These are phyloP conservation scores for Colletotrichum caudatum DNA, from an alignment of 2,329 filamentous ascomycete genomes.

Conservation along the genomic window DNA sequence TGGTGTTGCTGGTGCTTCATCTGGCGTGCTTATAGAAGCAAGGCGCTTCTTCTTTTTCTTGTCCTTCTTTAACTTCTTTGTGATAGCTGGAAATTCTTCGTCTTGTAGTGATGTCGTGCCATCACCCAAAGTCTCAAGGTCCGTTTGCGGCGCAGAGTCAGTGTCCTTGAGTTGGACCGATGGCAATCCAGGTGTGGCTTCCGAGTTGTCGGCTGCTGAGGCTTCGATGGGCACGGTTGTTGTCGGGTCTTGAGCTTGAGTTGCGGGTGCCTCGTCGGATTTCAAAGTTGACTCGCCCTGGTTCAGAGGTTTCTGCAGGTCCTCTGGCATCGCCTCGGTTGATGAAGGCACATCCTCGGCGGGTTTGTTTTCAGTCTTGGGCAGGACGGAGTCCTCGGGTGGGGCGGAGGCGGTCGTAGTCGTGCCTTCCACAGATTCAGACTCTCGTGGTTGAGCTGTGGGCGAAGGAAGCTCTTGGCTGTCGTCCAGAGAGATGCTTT, in stretches of 20 bases:
- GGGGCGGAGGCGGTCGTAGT: neutral
- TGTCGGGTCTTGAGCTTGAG: neutral
- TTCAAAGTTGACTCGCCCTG: neutral
- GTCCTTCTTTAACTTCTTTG: conserved; percentile 51
- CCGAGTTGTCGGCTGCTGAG: neutral
- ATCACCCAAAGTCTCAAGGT: conserved; percentile 41
- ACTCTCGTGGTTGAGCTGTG: neutral
- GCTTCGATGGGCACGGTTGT: neutral
- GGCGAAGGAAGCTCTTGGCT: conserved; percentile 5
- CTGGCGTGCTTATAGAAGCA: conserved; percentile 4
- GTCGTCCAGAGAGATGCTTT: conserved; percentile 34
- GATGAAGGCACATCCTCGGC: neutral
- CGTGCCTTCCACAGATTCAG: conserved; percentile 3
- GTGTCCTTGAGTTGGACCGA: neutral
- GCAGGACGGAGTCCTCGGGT: neutral
- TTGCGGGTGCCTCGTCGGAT: neutral
- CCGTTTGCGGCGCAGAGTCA: neutral
- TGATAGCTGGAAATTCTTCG: conserved; percentile 41
- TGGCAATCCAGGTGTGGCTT: neutral
- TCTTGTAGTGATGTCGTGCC: conserved; percentile 32
- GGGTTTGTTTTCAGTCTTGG: conserved; percentile 4
- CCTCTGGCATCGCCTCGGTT: neutral
- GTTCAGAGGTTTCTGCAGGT: neutral
- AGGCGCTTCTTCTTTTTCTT: conserved; percentile 47
- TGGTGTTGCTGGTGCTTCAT: neutral